Evolutionary conservation across 2,329 filamentous ascomycete genomes (phyloP), one percentile per base, ranked within the genome.

Genomic region (Cytospora chrysosperma): DNA sequence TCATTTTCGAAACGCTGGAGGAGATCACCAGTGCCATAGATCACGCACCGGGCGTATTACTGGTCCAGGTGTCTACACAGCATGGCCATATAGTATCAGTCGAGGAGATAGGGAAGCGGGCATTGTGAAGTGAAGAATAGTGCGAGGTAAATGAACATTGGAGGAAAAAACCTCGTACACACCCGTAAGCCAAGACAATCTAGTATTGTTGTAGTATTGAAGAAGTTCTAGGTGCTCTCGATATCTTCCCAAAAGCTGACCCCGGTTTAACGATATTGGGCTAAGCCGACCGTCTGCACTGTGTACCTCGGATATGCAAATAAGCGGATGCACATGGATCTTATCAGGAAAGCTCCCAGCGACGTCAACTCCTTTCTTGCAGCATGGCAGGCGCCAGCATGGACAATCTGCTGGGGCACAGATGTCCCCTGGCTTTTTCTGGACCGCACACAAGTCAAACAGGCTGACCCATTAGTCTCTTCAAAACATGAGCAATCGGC

Each of bases 401-500:
- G 60, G 59, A 58, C 52, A 27, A 27, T 49, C 47, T 57, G 59
- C 59, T 62, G 61, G 52, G 26, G 15, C 13, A 58, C 27, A 21
- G 50, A 34, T 27, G 50, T 43, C 21, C 47, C 24, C 52, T 27
- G 21, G 10, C 49, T 24, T 17, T 32, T 21, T 50, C 7, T 26
- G 21, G 37, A 47, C 32, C 40, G 49, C 52, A 53, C 49, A 56
- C 27, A 30, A 47, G 52, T 47, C 54, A 49, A 57, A 59, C 49
- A 60, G 56, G 64, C 62, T 68, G 68, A 68, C 47, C 67, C 62
- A 61, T 61, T 43, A 50, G 26, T 61, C 59, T 26, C 27, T n/a
- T 53, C 56, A 32, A 61, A 65, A 59, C 59, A 67, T 67, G 65
- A 65, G 60, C 57, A 49, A 63, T 43, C 34, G 27, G 70, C 62